phyloP scores from a whole-genome alignment of 2,329 filamentous ascomycete species.

The Hymenoscyphus scutula region DNA sequence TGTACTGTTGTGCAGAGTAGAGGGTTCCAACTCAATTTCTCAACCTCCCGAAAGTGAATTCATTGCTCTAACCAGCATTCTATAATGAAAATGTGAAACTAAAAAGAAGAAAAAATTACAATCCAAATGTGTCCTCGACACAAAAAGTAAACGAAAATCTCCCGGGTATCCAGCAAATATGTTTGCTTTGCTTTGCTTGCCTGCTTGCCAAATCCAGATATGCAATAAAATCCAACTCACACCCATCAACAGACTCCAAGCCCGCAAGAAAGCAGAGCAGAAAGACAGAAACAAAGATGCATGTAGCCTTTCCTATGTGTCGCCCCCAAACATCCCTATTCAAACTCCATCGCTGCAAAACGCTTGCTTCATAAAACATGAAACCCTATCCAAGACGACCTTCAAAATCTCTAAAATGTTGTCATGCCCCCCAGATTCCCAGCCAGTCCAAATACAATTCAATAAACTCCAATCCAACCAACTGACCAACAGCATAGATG shows the following conservation, averaged over 20 bases:
- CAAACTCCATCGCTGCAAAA: constrained; percentile 2
- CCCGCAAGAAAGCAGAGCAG: not conserved
- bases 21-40: too few species aligned
- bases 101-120: not conserved
- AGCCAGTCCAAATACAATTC: not conserved
- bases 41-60: not conserved
- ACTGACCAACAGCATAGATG: not conserved
- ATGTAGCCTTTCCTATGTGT: not conserved
- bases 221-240: not conserved
- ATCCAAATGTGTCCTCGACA: not conserved
- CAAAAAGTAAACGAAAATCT: not conserved
- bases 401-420: not conserved
- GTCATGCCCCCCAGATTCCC: not conserved
- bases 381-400: not conserved
- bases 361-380: not conserved
- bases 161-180: not conserved
- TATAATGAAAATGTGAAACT: not conserved
- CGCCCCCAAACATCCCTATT: not conserved
- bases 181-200: not conserved
- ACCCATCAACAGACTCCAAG: not conserved
- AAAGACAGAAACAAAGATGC: not conserved
- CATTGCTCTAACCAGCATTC: constrained; percentile 1
- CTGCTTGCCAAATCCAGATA: not conserved
- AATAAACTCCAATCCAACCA: too few species aligned
- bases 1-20: too few species aligned